Conservation (phyloP, 148 eudicot genomes). For the Chenopodium album region DNA sequence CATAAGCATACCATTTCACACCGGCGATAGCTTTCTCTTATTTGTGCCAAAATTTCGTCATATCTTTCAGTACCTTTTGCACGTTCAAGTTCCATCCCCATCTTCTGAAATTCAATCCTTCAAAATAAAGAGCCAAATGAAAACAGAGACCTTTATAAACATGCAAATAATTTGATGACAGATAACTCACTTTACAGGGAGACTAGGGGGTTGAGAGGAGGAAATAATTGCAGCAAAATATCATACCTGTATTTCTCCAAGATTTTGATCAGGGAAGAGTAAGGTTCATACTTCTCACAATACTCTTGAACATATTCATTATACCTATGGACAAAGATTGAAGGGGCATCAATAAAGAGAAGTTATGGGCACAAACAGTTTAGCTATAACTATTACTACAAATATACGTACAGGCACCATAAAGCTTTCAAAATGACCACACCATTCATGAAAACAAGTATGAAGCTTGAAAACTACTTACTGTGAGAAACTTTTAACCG, state of each 20-base stretch:
- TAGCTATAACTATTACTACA: neutral
- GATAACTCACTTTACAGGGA: neutral
- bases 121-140: slow-evolving; percentile 1
- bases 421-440: slow-evolving; percentile 5
- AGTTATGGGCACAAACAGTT: too few relatives aligned
- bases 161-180: neutral
- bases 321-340: slow-evolving; percentile 51
- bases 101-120: slow-evolving; percentile 68
- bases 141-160: neutral
- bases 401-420: neutral
- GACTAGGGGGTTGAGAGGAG: neutral
- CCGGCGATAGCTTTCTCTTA: slow-evolving; percentile 73
- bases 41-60: slow-evolving; percentile 49
- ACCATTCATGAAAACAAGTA: slow-evolving; percentile 1
- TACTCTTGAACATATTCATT: slow-evolving; percentile 80
- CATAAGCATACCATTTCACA: slow-evolving; percentile 68
- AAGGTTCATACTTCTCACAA: slow-evolving; percentile 78
- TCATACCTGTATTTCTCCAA: slow-evolving; percentile 68
- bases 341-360: neutral
- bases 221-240: neutral
- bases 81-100: slow-evolving; percentile 72
- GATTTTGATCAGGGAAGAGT: slow-evolving; percentile 67
- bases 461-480: slow-evolving; percentile 37
- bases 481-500: slow-evolving; percentile 70
- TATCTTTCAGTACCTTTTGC: slow-evolving; percentile 69